Percentiles rank a stretch among this genome's conserved stretches.
Evolutionary conservation across 192 early-diverging fungal genomes (phyloP).

Genomic region (Backusella westeae): DNA sequence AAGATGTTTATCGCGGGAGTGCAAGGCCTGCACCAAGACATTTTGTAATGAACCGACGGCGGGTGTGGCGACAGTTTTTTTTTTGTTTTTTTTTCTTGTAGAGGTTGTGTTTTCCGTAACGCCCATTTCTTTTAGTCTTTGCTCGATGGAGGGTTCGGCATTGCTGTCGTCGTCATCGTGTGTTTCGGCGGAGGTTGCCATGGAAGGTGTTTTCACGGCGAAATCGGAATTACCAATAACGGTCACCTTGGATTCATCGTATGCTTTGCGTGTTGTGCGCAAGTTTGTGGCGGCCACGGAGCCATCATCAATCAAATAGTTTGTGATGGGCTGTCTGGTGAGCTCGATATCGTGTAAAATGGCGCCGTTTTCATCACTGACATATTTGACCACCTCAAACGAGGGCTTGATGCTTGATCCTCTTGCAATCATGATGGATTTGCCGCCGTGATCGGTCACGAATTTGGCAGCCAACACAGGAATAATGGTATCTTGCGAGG

Average conservation of each 20-base stretch:
- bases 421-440: conserved; percentile 44
- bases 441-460: conserved; percentile 27
- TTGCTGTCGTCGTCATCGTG: conserved; percentile 16
- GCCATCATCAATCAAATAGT: conserved; percentile 45
- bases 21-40: conserved; percentile 54
- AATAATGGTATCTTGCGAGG: conserved; percentile 33
- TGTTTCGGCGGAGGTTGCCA: conserved; percentile 18
- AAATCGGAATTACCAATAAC: conserved; percentile 39
- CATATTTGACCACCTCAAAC: conserved; percentile 50
- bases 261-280: conserved; percentile 55
- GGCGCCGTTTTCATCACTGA: conserved; percentile 28
- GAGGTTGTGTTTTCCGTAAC: conserved; percentile 27
- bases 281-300: conserved; percentile 36
- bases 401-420: conserved; percentile 52
- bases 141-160: conserved; percentile 38
- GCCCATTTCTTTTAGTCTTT: conserved; percentile 41
- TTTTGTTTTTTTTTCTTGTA: conserved; percentile 1
- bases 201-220: conserved; percentile 30
- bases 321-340: conserved; percentile 34
- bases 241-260: conserved; percentile 48
- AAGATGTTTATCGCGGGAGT: conserved; percentile 48
- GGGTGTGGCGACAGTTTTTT: conserved; percentile 24
- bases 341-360: conserved; percentile 22
- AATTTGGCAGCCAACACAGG: conserved; percentile 48
- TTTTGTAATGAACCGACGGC: conserved; percentile 50